These are phyloP conservation scores for Boehmeria nivea DNA, from an alignment of 306 rosid genomes.

Conservation along the genomic window DNA sequence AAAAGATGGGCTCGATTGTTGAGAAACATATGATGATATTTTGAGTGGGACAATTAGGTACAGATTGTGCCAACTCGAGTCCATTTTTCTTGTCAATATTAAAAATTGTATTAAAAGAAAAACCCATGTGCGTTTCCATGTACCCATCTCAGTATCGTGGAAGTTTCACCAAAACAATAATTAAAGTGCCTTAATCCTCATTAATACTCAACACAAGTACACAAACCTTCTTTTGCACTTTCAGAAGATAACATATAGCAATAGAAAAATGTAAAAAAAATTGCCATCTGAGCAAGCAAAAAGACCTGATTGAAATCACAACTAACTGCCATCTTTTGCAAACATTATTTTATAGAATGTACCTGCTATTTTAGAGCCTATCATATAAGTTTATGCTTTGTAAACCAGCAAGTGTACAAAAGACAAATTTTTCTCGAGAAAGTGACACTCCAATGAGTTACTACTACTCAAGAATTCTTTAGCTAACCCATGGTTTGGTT, in stretches of 20 bases:
- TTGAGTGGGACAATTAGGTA: constrained; percentile 11
- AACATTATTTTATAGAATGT: too few relatives aligned
- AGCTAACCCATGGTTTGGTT: too few relatives aligned
- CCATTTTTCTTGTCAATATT: constrained; percentile 1
- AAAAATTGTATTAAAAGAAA: not conserved
- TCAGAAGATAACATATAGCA: not conserved
- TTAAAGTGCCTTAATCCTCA: constrained; percentile 1
- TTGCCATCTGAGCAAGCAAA: too few relatives aligned
- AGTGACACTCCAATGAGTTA: too few relatives aligned
- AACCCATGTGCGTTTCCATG: constrained; percentile 12
- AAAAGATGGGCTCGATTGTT: not conserved
- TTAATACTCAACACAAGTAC: not conserved
- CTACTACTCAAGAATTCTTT: too few relatives aligned
- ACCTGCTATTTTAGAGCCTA: too few relatives aligned
- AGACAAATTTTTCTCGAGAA: too few relatives aligned
- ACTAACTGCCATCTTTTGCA: too few relatives aligned
- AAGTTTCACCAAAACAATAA: not conserved
- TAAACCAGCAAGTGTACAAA: too few relatives aligned
- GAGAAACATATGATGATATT: constrained; percentile 8
- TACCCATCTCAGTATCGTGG: not conserved
- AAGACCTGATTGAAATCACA: not conserved
- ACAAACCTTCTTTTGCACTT: not conserved
- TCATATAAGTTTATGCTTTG: too few relatives aligned
- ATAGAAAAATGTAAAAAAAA: too few relatives aligned
- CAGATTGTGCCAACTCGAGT: constrained; percentile 19